Base-by-base conservation (phyloP, 2,329 filamentous ascomycete genomes). In the Xylariaceae sp. region DNA sequence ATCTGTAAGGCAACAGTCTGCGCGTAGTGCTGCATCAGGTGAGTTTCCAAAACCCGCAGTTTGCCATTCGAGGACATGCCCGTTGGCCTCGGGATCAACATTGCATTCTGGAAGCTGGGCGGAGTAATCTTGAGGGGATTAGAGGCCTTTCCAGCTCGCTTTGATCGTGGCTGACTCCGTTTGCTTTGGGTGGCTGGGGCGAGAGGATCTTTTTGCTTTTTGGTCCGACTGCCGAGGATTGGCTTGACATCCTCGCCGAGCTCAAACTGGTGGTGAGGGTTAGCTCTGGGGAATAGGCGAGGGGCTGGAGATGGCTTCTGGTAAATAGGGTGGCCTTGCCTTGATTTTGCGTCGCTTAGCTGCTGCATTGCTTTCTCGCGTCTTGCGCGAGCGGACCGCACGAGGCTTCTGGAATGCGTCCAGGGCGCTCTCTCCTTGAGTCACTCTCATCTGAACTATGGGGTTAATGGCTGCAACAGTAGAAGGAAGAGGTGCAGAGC, bases 281-380 rank as follows among this genome's bases (percentile, higher is more conserved):
- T 31, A 52, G 52, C 40, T 39, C 4, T 19, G 6, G 3, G 19
- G 34, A 35, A 43, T 4, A 8, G 44, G 40, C 26, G 43, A 19
- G 35, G 4, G 35, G 32, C 8, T 39, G 2, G 29, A 7, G 39
- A 32, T 29, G 9, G 47, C 37, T 12, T 19, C 29, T 5, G 19
- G 3, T 7, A 42, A 31, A 53, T n/a, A 39, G 35, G 35, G 3
- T 30, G 11, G 9, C 5, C 9, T 3, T 44, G 53, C 56, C 56
- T 58, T 58, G 43, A 58, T 51, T 31, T 58, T 58, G 6, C 56
- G 56, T 47, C 46, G 50, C 12, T 58, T 58, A 30, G 50, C 56
- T 26, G 53, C 55, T 34, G 44, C 49, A n/a, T 53, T 56, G 47
- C 56, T 53, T 26, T 58, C 50, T 30, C 56, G 56, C 37, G 56